phyloP scores from a whole-genome alignment of 805 yeast species.

The Candida xiaguanensis region DNA sequence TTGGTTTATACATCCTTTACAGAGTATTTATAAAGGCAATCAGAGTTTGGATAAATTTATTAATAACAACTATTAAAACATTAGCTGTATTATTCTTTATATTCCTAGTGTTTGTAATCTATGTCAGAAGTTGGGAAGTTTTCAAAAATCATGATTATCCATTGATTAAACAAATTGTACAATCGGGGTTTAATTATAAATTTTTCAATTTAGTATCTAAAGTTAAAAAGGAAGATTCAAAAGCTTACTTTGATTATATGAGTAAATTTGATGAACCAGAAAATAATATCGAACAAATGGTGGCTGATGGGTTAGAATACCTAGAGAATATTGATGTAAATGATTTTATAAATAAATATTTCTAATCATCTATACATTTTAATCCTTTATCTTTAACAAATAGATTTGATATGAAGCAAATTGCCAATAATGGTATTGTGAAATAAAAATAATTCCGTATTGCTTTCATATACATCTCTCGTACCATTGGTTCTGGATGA shows the following conservation, averaged over 20 bases:
- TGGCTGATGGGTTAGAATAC: slow-evolving; percentile 6
- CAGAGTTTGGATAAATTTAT: slow-evolving; percentile 19
- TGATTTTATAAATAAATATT: background rate
- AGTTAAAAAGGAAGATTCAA: background rate
- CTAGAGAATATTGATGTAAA: slow-evolving; percentile 6
- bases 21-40: slow-evolving; percentile 13
- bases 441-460: slow-evolving; percentile 32
- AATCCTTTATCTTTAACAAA: slow-evolving; percentile 35
- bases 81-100: slow-evolving; percentile 14
- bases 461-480: slow-evolving; percentile 28
- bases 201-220: background rate
- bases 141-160: slow-evolving; percentile 18
- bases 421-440: slow-evolving; percentile 30
- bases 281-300: slow-evolving; percentile 3
- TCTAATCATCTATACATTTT: slow-evolving; percentile 31
- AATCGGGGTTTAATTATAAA: too few species aligned
- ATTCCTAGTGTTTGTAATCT: slow-evolving; percentile 13
- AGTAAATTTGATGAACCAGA: slow-evolving; percentile 5
- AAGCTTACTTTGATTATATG: slow-evolving; percentile 5
- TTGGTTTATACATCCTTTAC: slow-evolving; percentile 18
- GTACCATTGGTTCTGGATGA: slow-evolving; percentile 20
- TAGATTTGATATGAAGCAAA: slow-evolving; percentile 27
- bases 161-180: slow-evolving; percentile 7
- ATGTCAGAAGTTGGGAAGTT: slow-evolving; percentile 19
- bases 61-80: slow-evolving; percentile 18